Conservation (phyloP, 345 rosid genomes). For the Eucalyptus guilfoylei region DNA sequence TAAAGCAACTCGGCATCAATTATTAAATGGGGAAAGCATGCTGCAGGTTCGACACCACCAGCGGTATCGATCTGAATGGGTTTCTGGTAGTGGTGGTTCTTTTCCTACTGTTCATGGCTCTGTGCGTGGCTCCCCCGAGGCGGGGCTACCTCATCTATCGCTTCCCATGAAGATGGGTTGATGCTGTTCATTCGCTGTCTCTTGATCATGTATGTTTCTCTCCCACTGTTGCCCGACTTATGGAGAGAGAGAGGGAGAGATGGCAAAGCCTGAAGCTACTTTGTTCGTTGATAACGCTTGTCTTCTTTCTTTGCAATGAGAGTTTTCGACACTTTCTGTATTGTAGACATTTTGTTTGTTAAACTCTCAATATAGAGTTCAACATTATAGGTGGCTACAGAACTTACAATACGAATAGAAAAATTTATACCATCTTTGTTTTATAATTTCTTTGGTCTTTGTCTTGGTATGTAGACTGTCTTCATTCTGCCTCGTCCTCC, state of each 20-base stretch:
- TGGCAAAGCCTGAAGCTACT: background rate
- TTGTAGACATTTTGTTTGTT: background rate
- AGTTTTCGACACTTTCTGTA: background rate
- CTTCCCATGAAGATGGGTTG: background rate
- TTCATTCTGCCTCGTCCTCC: background rate
- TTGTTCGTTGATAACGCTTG: background rate
- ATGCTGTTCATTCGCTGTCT: background rate
- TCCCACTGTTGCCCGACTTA: background rate
- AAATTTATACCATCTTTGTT: background rate
- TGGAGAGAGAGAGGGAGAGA: background rate
- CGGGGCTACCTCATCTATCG: background rate
- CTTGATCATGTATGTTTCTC: background rate
- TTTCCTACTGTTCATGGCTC: background rate
- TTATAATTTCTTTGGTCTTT: background rate
- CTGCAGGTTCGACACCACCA: background rate
- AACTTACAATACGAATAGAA: background rate
- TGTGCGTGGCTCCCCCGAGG: background rate
- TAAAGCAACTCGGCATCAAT: background rate
- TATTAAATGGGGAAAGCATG: background rate
- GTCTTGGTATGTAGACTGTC: background rate
- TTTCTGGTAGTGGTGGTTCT: background rate
- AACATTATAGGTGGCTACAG: background rate
- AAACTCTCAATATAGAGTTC: background rate
- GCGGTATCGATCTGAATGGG: background rate
- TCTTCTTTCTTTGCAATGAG: background rate